Percentiles rank a stretch among this genome's conserved stretches.
These are phyloP conservation scores for Aspergillus fumigatus DNA, from an alignment of 2,329 filamentous ascomycete genomes.

Conservation along the genomic window DNA sequence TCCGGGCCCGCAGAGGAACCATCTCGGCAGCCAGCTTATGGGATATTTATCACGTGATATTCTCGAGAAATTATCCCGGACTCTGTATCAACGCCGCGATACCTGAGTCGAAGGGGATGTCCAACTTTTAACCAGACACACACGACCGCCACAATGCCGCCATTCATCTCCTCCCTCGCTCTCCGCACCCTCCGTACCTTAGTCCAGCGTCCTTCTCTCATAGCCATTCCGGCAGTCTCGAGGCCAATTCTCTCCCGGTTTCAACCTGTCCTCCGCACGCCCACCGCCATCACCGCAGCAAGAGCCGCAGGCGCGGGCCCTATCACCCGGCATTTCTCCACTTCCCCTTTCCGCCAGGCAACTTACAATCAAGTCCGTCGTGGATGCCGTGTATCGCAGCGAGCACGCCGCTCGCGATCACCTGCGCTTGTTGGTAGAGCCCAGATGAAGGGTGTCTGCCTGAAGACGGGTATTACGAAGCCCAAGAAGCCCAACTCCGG, in stretches of 20 bases:
- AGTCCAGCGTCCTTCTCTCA: constrained; percentile 21
- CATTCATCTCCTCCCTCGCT: constrained; percentile 30
- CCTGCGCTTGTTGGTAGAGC: constrained; percentile 75
- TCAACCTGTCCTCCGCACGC: constrained; percentile 28
- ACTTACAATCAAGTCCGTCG: constrained; percentile 71
- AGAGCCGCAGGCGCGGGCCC: constrained; percentile 16
- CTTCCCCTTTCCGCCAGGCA: constrained; percentile 53
- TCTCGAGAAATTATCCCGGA: constrained; percentile 14
- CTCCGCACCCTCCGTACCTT: constrained; percentile 34
- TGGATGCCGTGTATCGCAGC: constrained; percentile 74
- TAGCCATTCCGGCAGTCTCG: constrained; percentile 18
- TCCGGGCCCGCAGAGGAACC: constrained; percentile 23
- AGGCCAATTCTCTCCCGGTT: constrained; percentile 20
- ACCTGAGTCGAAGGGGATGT: neutral
- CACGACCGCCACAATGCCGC: constrained; percentile 27
- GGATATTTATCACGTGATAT: constrained; percentile 18
- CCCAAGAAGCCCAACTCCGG: constrained; percentile 99
- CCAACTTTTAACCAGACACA: constrained; percentile 2
- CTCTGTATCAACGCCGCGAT: constrained; percentile 6
- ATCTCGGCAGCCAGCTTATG: constrained; percentile 16
- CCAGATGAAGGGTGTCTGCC: constrained; percentile 89
- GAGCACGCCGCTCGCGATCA: constrained; percentile 78
- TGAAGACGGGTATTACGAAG: constrained; percentile 88
- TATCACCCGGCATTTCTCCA: constrained; percentile 49
- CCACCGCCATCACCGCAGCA: constrained; percentile 18